Evolutionary conservation across 805 yeast genomes (phyloP).

Genomic region (Wickerhamiella sorbophila): DNA sequence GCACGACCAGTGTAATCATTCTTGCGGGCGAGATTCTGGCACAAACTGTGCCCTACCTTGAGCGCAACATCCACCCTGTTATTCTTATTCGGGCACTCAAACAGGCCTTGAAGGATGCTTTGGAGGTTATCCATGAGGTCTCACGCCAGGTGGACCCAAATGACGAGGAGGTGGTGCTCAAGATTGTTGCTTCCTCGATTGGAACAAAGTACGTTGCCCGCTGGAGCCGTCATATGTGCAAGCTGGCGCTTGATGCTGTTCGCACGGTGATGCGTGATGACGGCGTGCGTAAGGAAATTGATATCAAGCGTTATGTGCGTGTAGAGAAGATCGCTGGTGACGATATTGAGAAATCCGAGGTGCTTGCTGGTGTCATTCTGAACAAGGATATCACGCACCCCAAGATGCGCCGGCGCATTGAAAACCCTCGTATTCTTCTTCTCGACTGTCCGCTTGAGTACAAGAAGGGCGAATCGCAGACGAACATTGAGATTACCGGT

Average conservation of each 20-base stretch:
- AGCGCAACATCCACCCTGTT: slow-evolving; percentile 93
- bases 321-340: slow-evolving; percentile 98
- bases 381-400: slow-evolving; percentile 99
- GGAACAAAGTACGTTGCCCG: slow-evolving; percentile 89
- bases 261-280: slow-evolving; percentile 54
- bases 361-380: slow-evolving; percentile 79
- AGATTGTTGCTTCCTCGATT: slow-evolving; percentile 76
- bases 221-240: slow-evolving; percentile 89
- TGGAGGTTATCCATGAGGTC: slow-evolving; percentile 71
- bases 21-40: slow-evolving; percentile 95
- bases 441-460: slow-evolving; percentile 95
- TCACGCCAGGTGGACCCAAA: slow-evolving; percentile 71
- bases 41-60: slow-evolving; percentile 81
- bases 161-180: slow-evolving; percentile 76
- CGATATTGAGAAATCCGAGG: slow-evolving; percentile 78
- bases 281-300: slow-evolving; percentile 58
- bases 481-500: slow-evolving; percentile 90
- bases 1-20: slow-evolving; percentile 93
- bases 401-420: slow-evolving; percentile 81
- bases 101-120: slow-evolving; percentile 79
- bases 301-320: slow-evolving; percentile 81
- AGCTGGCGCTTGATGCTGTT: slow-evolving; percentile 75
- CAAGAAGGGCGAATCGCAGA: slow-evolving; percentile 97
- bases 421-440: slow-evolving; percentile 76
- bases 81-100: slow-evolving; percentile 88